Base-by-base conservation (phyloP, 1,284 basidiomycete species). In the Tilletia walkeri region DNA sequence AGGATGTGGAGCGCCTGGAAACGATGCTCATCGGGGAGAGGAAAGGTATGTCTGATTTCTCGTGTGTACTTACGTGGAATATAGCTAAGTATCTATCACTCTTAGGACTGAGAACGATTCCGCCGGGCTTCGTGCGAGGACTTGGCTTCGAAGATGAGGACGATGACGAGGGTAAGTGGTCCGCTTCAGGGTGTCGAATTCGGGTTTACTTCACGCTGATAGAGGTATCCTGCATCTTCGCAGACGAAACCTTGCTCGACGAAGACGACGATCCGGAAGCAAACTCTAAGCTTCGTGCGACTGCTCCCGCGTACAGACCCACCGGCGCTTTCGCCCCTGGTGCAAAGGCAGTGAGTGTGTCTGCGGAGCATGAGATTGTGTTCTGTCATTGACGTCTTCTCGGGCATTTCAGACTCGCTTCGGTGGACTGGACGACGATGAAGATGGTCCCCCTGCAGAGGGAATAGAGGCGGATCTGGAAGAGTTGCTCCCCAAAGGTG, bases 111-210 rank as follows among this genome's bases (percentile, higher is more conserved):
- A 77, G 82, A 10, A 84, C 83, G 4, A 80, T 86, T 36, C 84
- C 86, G 0, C 86, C 86, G 7, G 86, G 86, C 16, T 85, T 86
- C 72, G 78, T 80, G 5, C 76, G 85, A 74, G 92, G 93, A 0
- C 84, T 93, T 68, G 38, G 38, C 3, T 87, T 88, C 69, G 85
- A 92, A 68, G 86, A 88, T 5, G 88, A 71, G n/a, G 50, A 73
- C 2, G 67, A 63, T 5, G 70, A 71, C 20, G 59, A 67, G 16
- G 50, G 36, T 41, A 49, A 67, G 54, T 30, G 36, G 9, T 9
- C 14, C 41, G 6, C 14, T 45, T 7, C 41, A 30, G 24, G 24
- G 24, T 30, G 24, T 30, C 24, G 24, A 30, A 30, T 30, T 30
- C 24, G 24, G 24, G 24, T 2, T 30, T 30, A 30, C 24, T 30